Percentiles rank a stretch among this genome's conserved stretches.
phyloP scores from a whole-genome alignment of 352 stramenopile genomes.

The Nothophytophthora sp. region DNA sequence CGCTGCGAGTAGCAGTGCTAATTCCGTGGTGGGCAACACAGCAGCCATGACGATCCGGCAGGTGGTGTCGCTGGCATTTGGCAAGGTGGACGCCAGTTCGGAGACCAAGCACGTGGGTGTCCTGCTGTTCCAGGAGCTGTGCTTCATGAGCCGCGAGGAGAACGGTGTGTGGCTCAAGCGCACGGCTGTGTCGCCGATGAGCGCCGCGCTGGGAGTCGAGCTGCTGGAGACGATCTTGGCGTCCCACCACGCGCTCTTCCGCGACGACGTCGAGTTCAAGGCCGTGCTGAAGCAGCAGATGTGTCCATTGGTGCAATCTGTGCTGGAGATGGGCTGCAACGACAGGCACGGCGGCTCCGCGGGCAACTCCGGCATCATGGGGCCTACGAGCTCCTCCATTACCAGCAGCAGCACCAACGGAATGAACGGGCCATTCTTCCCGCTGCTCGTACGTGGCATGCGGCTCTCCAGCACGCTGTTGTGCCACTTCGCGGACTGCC shows the following conservation, averaged over 20 bases:
- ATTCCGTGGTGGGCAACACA: conserved; percentile 83
- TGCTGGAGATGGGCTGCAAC: conserved; percentile 68
- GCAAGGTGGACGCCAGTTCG: conserved; percentile 66
- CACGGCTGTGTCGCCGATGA: conserved; percentile 75
- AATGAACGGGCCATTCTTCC: conserved; percentile 57
- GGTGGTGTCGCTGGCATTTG: conserved; percentile 86
- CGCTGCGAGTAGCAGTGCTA: conserved; percentile 66
- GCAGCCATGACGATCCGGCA: conserved; percentile 89
- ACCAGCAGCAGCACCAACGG: conserved; percentile 37
- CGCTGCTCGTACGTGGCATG: conserved; percentile 83
- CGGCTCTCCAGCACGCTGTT: conserved; percentile 74
- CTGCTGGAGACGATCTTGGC: conserved; percentile 77
- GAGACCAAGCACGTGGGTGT: conserved; percentile 82
- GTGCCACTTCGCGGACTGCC: conserved; percentile 74
- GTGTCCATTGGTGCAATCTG: conserved; percentile 65
- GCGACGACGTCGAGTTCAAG: conserved; percentile 72
- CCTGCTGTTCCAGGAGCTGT: conserved; percentile 87
- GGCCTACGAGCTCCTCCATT: conserved; percentile 27
- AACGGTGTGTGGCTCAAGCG: conserved; percentile 87
- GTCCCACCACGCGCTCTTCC: conserved; percentile 64
- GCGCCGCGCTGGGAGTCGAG: conserved; percentile 72
- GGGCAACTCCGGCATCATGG: conserved; percentile 33
- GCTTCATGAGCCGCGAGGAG: conserved; percentile 84
- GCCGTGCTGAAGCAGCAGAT: conserved; percentile 84
- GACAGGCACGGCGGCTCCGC: conserved; percentile 38